Percentiles rank a stretch among this genome's conserved stretches.
These are phyloP conservation scores for Colletotrichum siamense DNA, from an alignment of 2,329 filamentous ascomycete genomes.

Conservation along the genomic window DNA sequence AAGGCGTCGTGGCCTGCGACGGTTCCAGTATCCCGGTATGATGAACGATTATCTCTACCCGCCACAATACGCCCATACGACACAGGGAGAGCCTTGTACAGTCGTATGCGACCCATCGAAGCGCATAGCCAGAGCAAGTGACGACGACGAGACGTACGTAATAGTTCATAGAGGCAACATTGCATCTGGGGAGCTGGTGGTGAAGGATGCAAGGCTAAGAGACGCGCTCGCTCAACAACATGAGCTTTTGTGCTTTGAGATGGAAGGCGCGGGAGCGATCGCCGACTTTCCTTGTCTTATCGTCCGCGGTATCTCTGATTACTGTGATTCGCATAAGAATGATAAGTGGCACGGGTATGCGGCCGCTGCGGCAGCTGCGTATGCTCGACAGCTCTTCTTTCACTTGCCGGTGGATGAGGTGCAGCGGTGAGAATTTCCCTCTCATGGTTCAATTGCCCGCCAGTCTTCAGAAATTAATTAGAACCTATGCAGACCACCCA, in stretches of 20 bases:
- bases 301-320: constrained; percentile 23
- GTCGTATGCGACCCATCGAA: constrained; percentile 1
- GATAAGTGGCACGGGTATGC: constrained; percentile 15
- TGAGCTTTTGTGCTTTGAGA: constrained; percentile 24
- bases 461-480: too few relatives aligned
- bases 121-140: constrained; percentile 4
- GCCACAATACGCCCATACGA: neutral
- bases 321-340: constrained; percentile 24
- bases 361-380: constrained; percentile 14
- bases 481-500: too few relatives aligned
- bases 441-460: too few relatives aligned
- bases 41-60: neutral
- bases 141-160: constrained; percentile 10
- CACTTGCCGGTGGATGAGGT: constrained; percentile 11
- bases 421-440: neutral
- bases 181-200: constrained; percentile 21
- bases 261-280: constrained; percentile 22
- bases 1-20: neutral
- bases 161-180: constrained; percentile 24
- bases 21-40: neutral
- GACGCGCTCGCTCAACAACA: constrained; percentile 12
- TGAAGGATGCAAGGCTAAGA: constrained; percentile 21
- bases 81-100: neutral
- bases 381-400: constrained; percentile 21
- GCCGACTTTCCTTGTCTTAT: constrained; percentile 20